Evolutionary conservation across 2,329 filamentous ascomycete species (phyloP).

Genomic region (Furcasterigmium sp.): DNA sequence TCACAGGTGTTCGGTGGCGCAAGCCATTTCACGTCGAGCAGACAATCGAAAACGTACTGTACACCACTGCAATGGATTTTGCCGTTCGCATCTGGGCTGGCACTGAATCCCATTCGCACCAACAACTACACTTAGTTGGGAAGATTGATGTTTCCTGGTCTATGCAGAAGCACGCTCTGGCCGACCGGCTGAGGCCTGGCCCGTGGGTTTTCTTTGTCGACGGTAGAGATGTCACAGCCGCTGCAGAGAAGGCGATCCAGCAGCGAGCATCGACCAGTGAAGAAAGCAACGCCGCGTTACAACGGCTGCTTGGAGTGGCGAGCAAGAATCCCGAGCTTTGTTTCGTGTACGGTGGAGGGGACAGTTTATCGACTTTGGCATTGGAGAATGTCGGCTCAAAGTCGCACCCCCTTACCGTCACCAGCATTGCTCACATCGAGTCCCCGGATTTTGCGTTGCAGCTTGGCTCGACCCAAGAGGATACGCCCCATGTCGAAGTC

Average conservation of each 20-base stretch:
- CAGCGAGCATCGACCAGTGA: conserved; percentile 15
- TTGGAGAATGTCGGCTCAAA: conserved; percentile 80
- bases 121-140: conserved; percentile 74
- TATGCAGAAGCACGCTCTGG: conserved; percentile 43
- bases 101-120: conserved; percentile 64
- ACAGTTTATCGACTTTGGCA: conserved; percentile 88
- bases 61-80: conserved; percentile 80
- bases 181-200: conserved; percentile 1
- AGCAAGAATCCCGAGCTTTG: conserved; percentile 85
- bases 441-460: conserved; percentile 44
- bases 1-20: conserved; percentile 86
- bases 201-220: conserved; percentile 76
- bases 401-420: conserved; percentile 56
- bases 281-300: conserved; percentile 58
- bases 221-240: conserved; percentile 70
- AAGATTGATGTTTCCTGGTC: conserved; percentile 71
- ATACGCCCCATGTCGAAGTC: conserved; percentile 56
- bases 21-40: conserved; percentile 72
- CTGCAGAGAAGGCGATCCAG: conserved; percentile 72
- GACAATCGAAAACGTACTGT: conserved; percentile 78
- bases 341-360: conserved; percentile 75
- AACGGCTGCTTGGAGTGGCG: conserved; percentile 80
- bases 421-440: conserved; percentile 78
- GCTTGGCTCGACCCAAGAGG: conserved; percentile 9
- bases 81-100: conserved; percentile 79